phyloP scores from a whole-genome alignment of 768 basidiomycete genomes.

The Boletus insuetus region DNA sequence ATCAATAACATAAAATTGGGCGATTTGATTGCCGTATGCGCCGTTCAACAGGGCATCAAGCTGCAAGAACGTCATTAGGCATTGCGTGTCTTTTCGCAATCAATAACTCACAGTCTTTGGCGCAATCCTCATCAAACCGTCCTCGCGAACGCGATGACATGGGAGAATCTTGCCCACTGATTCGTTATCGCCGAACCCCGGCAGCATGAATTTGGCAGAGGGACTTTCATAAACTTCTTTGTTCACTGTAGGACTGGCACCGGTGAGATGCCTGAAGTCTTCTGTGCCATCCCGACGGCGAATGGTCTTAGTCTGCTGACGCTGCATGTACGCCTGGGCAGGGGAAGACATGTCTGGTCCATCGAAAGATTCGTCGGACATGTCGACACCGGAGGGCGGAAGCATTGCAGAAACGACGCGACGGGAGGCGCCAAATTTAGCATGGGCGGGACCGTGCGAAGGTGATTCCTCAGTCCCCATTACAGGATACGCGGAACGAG shows the following conservation, averaged over 20 bases:
- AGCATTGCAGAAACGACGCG: constrained; percentile 78
- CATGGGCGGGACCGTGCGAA: constrained; percentile 24
- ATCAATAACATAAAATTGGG: constrained; percentile 81
- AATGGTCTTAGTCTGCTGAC: constrained; percentile 75
- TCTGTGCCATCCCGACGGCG: constrained; percentile 80
- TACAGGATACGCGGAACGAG: constrained; percentile 44
- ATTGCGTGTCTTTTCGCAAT: background rate
- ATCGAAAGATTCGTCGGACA: constrained; percentile 51
- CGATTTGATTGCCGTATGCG: constrained; percentile 59
- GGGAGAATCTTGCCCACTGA: constrained; percentile 90
- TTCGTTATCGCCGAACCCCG: constrained; percentile 91
- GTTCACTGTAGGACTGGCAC: constrained; percentile 51
- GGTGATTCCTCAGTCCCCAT: constrained; percentile 31
- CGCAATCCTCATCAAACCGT: constrained; percentile 91
- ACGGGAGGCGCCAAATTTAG: constrained; percentile 49
- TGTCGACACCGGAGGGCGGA: constrained; percentile 39
- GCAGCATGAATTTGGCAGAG: constrained; percentile 50
- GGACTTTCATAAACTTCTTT: constrained; percentile 53
- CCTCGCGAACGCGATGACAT: constrained; percentile 90
- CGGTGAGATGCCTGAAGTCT: constrained; percentile 73
- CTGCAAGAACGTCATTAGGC: constrained; percentile 38
- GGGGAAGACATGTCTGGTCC: constrained; percentile 74
- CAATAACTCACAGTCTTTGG: constrained; percentile 63
- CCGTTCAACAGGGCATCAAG: constrained; percentile 79
- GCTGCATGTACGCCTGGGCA: constrained; percentile 75